A percentile compares a stretch with the other conserved stretches of the same genome.
These are phyloP conservation scores for Sporormia fimetaria DNA, from an alignment of 495 filamentous ascomycete species.

Conservation along the genomic window DNA sequence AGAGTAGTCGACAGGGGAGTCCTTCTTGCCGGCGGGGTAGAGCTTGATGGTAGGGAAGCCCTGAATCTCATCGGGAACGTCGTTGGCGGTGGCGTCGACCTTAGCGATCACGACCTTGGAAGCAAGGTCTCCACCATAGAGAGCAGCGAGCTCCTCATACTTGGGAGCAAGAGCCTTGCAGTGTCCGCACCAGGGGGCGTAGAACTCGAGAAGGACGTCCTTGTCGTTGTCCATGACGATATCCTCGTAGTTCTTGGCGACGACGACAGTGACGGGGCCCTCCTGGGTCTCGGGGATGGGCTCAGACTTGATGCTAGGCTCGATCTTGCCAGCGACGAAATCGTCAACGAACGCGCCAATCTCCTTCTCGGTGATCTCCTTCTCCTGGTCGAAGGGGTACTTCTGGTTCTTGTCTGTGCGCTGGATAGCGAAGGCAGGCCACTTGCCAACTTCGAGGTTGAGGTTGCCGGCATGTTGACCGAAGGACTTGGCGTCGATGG, in stretches of 20 bases:
- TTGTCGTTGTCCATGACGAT: conserved; percentile 87
- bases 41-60: conserved; percentile 99
- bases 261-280: conserved; percentile 74
- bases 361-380: conserved; percentile 62
- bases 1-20: conserved; percentile 69
- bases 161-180: conserved; percentile 83
- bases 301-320: conserved; percentile 96
- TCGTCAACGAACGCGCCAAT: conserved; percentile 79
- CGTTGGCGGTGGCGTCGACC: conserved; percentile 94
- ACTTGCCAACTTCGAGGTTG: conserved; percentile 89
- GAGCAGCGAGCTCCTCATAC: conserved; percentile 68
- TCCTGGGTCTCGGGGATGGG: conserved; percentile 93
- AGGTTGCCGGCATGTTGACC: conserved; percentile 94
- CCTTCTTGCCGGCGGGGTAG: conserved; percentile 83
- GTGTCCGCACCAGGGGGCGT: conserved; percentile 98
- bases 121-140: conserved; percentile 64
- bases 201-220: conserved; percentile 97
- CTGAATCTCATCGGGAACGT: conserved; percentile 90
- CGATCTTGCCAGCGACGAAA: conserved; percentile 77
- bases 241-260: conserved; percentile 89
- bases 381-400: conserved; percentile 82
- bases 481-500: conserved; percentile 90
- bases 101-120: conserved; percentile 90
- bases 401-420: conserved; percentile 93
- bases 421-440: conserved; percentile 97